Evolutionary conservation across 345 rosid species (phyloP), one percentile per base, ranked within the genome.

Genomic region (Moricandia arvensis): DNA sequence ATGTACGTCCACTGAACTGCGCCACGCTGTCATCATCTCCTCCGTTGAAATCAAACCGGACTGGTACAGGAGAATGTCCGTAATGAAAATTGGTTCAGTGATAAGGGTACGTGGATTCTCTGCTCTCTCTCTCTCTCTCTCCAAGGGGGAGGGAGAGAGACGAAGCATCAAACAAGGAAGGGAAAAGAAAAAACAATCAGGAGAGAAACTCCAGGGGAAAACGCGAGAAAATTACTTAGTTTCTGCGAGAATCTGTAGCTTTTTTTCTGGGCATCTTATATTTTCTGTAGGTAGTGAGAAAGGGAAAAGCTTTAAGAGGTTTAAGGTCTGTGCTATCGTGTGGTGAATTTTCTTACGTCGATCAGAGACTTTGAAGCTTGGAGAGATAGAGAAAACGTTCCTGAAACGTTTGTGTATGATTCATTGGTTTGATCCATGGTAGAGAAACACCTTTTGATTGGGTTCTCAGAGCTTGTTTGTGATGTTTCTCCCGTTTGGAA

Each of bases 41-140:
- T 72, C 74, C 81, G 73, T 54, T 78, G n/a, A 73, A 72, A 72
- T 29, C 69, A 69, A 71, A 71, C 81, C 73, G 76, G 68, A 7
- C 35, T 59, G 76, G 72, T 65, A 33, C 30, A 41, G 0, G 18
- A 27, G 11, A 76, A 17, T 61, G 58, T 37, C 54, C 37, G 75
- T 21, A 55, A 13, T 29, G 0, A 0, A 70, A n/a, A 4, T 6
- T 72, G 67, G 80, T 30, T 64, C 1, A 37, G 5, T 0, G 0
- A 0, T 0, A 53, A 27, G 85, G 88, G 77, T 76, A 75, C 86
- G 86, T 84, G 68, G 77, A 59, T 64, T 58, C 33, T 77, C 68
- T 77, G 54, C 30, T 62, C 30, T 35, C 10, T 35, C 41, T 35
- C 2, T 41, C 49, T 70, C 49, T 69, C 38, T 76, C 68, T 72